Percentiles rank a stretch among this genome's conserved stretches.
Evolutionary conservation across 2,329 filamentous ascomycete genomes (phyloP).

Genomic region (Clarireedia monteithiana): DNA sequence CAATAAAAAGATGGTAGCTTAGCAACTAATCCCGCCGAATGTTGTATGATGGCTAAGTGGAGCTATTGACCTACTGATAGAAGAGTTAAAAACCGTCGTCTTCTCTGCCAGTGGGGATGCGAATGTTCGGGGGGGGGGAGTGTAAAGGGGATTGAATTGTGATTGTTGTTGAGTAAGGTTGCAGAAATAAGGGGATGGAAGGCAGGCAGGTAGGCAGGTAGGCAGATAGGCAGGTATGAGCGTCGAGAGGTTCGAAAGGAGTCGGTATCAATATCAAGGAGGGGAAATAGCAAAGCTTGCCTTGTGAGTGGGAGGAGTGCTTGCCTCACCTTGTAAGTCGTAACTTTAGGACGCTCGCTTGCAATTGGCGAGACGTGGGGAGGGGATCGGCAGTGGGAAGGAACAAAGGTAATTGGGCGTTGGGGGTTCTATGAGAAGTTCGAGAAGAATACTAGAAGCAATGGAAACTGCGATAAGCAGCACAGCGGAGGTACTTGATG

Average conservation of each 20-base stretch:
- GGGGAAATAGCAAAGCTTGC: constrained; percentile 5
- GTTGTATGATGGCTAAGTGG: too few relatives aligned
- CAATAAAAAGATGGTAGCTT: not conserved
- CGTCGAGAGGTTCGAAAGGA: not conserved
- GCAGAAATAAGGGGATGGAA: not conserved
- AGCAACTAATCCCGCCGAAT: not conserved
- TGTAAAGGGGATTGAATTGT: not conserved
- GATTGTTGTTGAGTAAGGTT: not conserved
- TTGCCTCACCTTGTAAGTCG: not conserved
- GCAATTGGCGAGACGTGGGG: not conserved
- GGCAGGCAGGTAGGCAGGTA: not conserved
- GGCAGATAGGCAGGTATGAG: not conserved
- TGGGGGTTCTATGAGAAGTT: constrained; percentile 3
- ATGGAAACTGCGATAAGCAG: not conserved
- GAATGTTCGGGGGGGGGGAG: not conserved
- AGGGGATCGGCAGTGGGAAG: not conserved
- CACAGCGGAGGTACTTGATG: not conserved
- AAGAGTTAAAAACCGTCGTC: too few relatives aligned
- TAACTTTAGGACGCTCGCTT: not conserved
- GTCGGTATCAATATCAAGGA: not conserved
- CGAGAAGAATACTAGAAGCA: constrained; percentile 10
- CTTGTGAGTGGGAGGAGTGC: not conserved
- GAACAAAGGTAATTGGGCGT: constrained; percentile 2
- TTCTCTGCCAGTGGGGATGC: too few relatives aligned
- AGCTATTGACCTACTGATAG: too few relatives aligned